A percentile compares a stretch with the other conserved stretches of the same genome.
These are phyloP conservation scores for Solanum sitiens DNA, from an alignment of 257 asterid species.

Conservation along the genomic window DNA sequence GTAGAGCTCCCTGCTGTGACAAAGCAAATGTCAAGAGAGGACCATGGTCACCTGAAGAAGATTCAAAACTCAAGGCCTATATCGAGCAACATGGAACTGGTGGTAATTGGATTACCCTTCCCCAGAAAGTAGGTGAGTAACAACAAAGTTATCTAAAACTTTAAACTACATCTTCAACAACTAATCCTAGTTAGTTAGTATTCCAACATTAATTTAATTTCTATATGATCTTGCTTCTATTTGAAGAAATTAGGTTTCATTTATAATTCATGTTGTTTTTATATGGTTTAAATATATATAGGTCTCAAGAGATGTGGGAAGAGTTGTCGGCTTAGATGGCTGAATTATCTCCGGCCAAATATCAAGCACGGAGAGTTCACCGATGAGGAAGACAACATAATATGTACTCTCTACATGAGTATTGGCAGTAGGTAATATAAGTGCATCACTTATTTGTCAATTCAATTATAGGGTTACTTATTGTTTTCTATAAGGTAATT, in stretches of 20 bases:
- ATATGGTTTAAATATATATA: not conserved
- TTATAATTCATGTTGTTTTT: too few species aligned
- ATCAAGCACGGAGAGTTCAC: slow-evolving; percentile 37
- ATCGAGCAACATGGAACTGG: slow-evolving; percentile 26
- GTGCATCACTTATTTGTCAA: not conserved
- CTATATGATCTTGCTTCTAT: not conserved
- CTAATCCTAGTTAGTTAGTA: not conserved
- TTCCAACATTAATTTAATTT: not conserved
- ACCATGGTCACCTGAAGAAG: slow-evolving; percentile 40
- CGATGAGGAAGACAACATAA: slow-evolving; percentile 30
- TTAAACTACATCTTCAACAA: not conserved
- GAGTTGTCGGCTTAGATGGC: slow-evolving; percentile 41
- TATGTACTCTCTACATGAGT: slow-evolving; percentile 26
- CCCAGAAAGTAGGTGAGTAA: slow-evolving; percentile 23
- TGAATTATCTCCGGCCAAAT: slow-evolving; percentile 34
- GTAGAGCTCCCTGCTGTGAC: slow-evolving; percentile 41
- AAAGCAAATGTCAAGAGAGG: slow-evolving; percentile 36
- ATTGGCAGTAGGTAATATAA: slow-evolving; percentile 31
- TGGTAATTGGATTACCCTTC: slow-evolving; percentile 36
- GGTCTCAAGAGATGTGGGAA: slow-evolving; percentile 38
- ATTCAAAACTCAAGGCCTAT: slow-evolving; percentile 26
- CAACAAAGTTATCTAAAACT: not conserved
- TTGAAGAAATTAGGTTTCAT: not conserved
- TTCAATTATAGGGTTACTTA: not conserved
- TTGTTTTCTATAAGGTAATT: not conserved